Conservation (phyloP, 139 green algal genomes). For the Chlamydomonas sp. region DNA sequence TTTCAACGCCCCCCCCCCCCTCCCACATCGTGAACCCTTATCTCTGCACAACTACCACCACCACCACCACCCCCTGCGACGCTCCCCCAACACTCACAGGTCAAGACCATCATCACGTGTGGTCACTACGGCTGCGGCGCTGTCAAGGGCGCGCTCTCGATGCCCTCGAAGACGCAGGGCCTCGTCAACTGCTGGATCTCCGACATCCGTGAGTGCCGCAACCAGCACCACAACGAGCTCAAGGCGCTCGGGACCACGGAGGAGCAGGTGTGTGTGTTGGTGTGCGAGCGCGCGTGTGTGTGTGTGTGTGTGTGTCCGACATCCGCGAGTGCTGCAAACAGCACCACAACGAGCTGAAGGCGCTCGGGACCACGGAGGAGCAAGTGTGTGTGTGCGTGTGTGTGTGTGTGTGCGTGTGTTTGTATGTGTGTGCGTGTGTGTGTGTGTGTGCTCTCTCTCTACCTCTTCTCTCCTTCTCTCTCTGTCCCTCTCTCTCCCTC, state of each 20-base stretch:
- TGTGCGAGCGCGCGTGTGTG: too few species aligned
- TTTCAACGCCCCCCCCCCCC: conserved; percentile 43
- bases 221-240: conserved; percentile 81
- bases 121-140: conserved; percentile 69
- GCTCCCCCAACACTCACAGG: conserved; percentile 1
- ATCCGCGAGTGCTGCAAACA: conserved; percentile 39
- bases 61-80: background rate
- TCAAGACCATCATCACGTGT: conserved; percentile 63
- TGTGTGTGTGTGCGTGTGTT: too few species aligned
- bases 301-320: too few species aligned
- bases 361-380: too few species aligned
- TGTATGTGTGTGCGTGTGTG: too few species aligned
- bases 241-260: conserved; percentile 30
- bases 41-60: too few species aligned
- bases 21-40: too few species aligned
- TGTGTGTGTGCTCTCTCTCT: too few species aligned
- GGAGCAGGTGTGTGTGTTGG: too few species aligned
- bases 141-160: conserved; percentile 45
- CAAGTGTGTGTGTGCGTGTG: too few species aligned
- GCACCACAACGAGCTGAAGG: conserved; percentile 3
- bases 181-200: conserved; percentile 68
- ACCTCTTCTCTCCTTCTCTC: too few species aligned
- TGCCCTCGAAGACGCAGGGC: conserved; percentile 46
- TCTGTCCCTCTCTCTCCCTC: too few species aligned
- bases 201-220: conserved; percentile 38